phyloP scores from a whole-genome alignment of 73 alveolate genomes.

The Paramecium sexaurelia region DNA sequence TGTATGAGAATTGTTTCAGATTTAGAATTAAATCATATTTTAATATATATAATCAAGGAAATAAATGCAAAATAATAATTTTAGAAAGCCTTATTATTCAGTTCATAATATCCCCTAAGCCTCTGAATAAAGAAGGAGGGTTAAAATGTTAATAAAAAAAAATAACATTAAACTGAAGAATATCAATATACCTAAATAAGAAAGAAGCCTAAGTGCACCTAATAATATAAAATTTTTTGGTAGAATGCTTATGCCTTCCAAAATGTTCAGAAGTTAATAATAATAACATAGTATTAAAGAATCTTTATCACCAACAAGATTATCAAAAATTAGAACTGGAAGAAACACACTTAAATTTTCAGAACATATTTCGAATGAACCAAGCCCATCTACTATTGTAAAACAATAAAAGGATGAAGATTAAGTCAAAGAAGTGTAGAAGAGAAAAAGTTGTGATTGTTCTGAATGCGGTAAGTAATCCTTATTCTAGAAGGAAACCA shows the following conservation, averaged over 20 bases:
- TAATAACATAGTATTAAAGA: background rate
- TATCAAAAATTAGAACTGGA: background rate
- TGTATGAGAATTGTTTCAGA: too few relatives aligned
- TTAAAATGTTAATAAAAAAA: background rate
- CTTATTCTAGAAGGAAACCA: background rate
- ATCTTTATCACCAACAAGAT: background rate
- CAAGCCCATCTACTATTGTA: background rate
- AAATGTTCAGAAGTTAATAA: background rate
- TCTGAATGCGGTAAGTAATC: conserved; percentile 24
- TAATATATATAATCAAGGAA: background rate
- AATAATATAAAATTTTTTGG: background rate
- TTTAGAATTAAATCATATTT: background rate
- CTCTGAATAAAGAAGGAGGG: background rate
- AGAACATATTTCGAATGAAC: background rate
- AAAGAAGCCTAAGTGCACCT: conserved; percentile 31
- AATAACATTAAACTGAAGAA: background rate
- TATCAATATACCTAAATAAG: background rate
- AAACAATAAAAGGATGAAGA: background rate
- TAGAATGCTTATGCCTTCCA: background rate
- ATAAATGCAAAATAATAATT: background rate
- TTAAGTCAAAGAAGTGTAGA: background rate
- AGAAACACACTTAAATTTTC: background rate
- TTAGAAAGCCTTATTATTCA: background rate
- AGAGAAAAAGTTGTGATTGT: conserved; percentile 25
- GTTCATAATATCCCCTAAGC: background rate